These are phyloP conservation scores for Ophiostoma angusticollis DNA, from an alignment of 2,329 filamentous ascomycete species.

Conservation along the genomic window DNA sequence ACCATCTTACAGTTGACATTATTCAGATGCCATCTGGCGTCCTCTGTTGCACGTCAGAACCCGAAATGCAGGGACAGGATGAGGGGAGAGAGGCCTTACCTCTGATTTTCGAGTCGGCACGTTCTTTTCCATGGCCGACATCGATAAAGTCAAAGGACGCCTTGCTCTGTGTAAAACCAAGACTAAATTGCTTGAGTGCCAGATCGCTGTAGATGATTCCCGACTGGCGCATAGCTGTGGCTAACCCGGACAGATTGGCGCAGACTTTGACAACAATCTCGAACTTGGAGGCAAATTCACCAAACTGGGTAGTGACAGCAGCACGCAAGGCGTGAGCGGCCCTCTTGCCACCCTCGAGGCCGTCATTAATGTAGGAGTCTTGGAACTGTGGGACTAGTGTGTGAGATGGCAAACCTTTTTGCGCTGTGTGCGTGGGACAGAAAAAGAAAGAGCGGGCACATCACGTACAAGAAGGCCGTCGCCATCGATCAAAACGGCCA, in stretches of 20 bases:
- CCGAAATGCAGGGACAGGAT: neutral
- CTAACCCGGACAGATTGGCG: conserved; percentile 39
- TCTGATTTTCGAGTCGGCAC: conserved; percentile 47
- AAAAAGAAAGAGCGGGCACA: neutral
- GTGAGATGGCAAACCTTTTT: neutral
- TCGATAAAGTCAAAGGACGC: conserved; percentile 52
- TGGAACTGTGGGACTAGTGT: conserved; percentile 37
- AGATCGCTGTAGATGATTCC: conserved; percentile 30
- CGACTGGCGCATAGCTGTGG: conserved; percentile 35
- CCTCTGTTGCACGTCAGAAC: conserved; percentile 24
- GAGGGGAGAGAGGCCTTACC: conserved; percentile 28
- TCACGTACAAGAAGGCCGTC: conserved; percentile 43
- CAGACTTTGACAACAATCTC: conserved; percentile 45
- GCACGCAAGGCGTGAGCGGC: conserved; percentile 37
- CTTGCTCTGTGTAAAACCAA: conserved; percentile 47
- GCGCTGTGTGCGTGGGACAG: neutral
- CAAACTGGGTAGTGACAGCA: conserved; percentile 34
- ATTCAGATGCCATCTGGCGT: conserved; percentile 41
- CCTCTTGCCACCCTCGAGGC: conserved; percentile 40
- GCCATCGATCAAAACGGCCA: conserved; percentile 49
- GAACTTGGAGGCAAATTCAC: conserved; percentile 35
- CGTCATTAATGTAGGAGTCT: conserved; percentile 39
- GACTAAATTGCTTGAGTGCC: conserved; percentile 42
- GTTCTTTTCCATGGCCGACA: conserved; percentile 45
- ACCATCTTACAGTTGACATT: conserved; percentile 51